Evolutionary conservation across 441 rosid species (phyloP), one percentile per base, ranked within the genome.

Genomic region (Pelargonium australe): DNA sequence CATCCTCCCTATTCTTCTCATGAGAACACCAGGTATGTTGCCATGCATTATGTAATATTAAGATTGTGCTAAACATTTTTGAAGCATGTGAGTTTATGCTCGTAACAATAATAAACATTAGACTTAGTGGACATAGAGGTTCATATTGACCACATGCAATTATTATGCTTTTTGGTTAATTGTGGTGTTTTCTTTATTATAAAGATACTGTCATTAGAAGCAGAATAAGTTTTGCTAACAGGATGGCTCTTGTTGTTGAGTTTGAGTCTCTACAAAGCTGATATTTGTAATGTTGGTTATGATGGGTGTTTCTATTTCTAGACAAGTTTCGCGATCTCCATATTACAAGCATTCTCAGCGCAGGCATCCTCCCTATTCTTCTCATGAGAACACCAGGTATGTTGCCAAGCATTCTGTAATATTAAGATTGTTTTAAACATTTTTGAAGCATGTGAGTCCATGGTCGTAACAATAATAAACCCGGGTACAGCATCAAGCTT

Each of bases 311-410:
- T 87, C 87, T 85, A 76, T 90, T 89, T 95, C 83, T 95, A 95
- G 99, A 95, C 88, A 89, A 80, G 90, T 85, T 85, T 86, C 87
- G 87, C 85, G 96, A 87, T 92, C 99, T 85, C 99, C 98, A 79
- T 91, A 87, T 89, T 87, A 96, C 93, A 95, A 89, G 97, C 91
- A 87, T 87, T 92, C 97, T 87, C 89, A 89, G 85, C 87, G 84
- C 95, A 92, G 95, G 87, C 89, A 92, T 79, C 87, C 89, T 82
- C 95, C 90, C 86, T 86, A 90, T 83, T 87, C 97, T 85, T 92
- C 99, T 90, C 85, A 84, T 86, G 95, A 87, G 78, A 79, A 67
- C 34, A 72, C 83, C 76, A 75, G 78, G 78, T 88, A 88, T 77
- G 76, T 63, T 73, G 20, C 81, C 73, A 60, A 64, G 70, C 68